A percentile compares a stretch with the other conserved stretches of the same genome.
phyloP scores from a whole-genome alignment of 2,329 filamentous ascomycete species.

The Botrytis sinoallii region DNA sequence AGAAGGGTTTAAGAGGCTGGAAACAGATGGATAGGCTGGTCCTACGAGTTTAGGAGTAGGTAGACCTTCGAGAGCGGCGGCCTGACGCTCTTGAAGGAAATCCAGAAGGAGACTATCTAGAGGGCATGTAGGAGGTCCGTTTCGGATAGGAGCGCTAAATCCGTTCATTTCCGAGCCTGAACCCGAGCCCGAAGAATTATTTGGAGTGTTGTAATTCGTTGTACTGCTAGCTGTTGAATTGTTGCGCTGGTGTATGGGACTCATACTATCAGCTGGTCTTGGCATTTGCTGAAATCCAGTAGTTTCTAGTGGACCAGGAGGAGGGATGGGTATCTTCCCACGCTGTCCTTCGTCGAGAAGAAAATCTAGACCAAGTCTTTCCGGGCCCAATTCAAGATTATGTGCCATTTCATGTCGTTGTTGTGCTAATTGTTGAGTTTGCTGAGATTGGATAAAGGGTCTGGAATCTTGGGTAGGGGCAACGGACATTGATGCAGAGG shows the following conservation, averaged over 20 bases:
- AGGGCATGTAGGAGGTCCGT: constrained; percentile 67
- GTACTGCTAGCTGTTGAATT: constrained; percentile 28
- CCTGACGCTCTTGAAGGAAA: constrained; percentile 67
- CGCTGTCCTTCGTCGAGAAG: constrained; percentile 61
- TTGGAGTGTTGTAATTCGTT: constrained; percentile 31
- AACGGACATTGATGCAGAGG: constrained; percentile 31
- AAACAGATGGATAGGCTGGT: constrained; percentile 76
- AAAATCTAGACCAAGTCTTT: constrained; percentile 71
- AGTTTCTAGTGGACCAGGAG: constrained; percentile 35
- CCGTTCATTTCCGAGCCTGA: constrained; percentile 34
- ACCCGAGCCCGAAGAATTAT: constrained; percentile 17
- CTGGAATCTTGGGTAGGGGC: constrained; percentile 34
- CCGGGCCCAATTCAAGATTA: constrained; percentile 58
- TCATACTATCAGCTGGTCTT: constrained; percentile 23
- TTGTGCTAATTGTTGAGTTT: constrained; percentile 40
- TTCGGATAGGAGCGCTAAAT: constrained; percentile 46
- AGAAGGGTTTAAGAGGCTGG: constrained; percentile 71
- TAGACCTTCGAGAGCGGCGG: constrained; percentile 63
- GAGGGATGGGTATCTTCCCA: constrained; percentile 50
- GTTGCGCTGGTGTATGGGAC: constrained; percentile 28
- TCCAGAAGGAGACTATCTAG: constrained; percentile 77
- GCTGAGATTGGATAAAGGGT: constrained; percentile 30
- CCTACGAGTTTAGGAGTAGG: constrained; percentile 65
- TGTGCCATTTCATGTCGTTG: constrained; percentile 52
- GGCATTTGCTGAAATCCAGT: constrained; percentile 30